These are phyloP conservation scores for Prunus persica DNA, from an alignment of 306 rosid genomes.

Conservation along the genomic window Prunus_persica_NCBIv2 NC_034011.1:3050501-3051000, in stretches of 20 bases:
- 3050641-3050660: neutral
- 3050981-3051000: conserved; percentile 32
- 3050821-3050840: no score
- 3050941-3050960: conserved; percentile 21
- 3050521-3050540: neutral
- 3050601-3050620: neutral
- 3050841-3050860: neutral
- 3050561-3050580: neutral
- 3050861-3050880: neutral
- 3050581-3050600: neutral
- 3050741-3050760: no score
- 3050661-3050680: no score
- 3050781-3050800: no score
- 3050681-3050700: no score
- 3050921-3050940: conserved; percentile 4
- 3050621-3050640: neutral
- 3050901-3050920: neutral
- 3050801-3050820: no score
- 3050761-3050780: no score
- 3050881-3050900: neutral
- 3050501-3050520: no score
- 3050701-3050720: no score
- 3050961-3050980: conserved; percentile 31
- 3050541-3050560: neutral
- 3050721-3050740: no score